These are phyloP conservation scores for Hyaloscypha variabilis DNA, from an alignment of 495 filamentous ascomycete genomes.

Conservation along the genomic window DNA sequence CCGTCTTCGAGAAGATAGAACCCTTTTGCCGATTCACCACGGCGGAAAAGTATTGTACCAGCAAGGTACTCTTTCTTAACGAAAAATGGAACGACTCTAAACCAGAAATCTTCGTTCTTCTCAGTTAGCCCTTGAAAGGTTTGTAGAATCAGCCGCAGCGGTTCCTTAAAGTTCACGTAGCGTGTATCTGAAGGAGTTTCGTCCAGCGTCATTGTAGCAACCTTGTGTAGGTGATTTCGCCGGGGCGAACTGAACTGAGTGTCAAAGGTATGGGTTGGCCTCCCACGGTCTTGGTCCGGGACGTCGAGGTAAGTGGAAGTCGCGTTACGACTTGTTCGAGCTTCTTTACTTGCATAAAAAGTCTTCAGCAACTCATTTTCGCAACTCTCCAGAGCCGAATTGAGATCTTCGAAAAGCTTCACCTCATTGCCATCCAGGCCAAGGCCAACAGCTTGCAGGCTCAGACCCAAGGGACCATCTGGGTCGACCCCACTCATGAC, in stretches of 20 bases:
- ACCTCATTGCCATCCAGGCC: conserved; percentile 56
- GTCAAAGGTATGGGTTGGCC: conserved; percentile 43
- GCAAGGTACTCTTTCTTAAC: conserved; percentile 61
- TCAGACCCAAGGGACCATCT: conserved; percentile 72
- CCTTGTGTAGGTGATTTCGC: conserved; percentile 72
- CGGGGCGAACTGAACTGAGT: conserved; percentile 75
- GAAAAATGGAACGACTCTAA: conserved; percentile 74
- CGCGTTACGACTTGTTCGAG: conserved; percentile 35
- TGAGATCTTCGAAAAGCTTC: conserved; percentile 83
- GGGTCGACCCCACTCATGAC: conserved; percentile 79
- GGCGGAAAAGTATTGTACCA: conserved; percentile 74
- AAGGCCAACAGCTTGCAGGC: conserved; percentile 78
- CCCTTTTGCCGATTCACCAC: conserved; percentile 68
- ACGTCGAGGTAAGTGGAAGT: conserved; percentile 53
- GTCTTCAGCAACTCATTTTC: conserved; percentile 93
- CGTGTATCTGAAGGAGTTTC: conserved; percentile 46
- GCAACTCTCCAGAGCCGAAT: conserved; percentile 88
- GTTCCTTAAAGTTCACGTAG: conserved; percentile 87
- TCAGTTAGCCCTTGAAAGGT: conserved; percentile 84
- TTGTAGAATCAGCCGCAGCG: conserved; percentile 87
- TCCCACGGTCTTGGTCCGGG: conserved; percentile 36
- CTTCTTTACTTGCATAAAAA: conserved; percentile 66
- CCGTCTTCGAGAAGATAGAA: conserved; percentile 94
- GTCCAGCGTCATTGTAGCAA: conserved; percentile 70
- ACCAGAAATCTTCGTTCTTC: conserved; percentile 95